phyloP scores from a whole-genome alignment of 2,329 filamentous ascomycete genomes.

The Trichophyton benhamiae region DNA sequence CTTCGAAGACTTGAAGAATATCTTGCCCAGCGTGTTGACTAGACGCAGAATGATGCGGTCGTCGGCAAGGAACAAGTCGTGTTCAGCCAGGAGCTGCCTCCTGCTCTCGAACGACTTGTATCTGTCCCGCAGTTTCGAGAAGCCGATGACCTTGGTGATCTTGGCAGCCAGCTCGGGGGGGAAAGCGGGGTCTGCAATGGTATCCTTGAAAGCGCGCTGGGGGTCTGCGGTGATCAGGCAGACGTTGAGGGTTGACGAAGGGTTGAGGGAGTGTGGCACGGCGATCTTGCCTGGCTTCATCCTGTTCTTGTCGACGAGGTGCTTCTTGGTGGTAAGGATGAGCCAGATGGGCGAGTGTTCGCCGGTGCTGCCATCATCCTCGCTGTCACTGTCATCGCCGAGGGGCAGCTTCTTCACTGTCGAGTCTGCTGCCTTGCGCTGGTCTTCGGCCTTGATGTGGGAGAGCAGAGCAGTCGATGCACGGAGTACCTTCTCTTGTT shows the following conservation, averaged over 20 bases:
- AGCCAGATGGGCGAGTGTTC: slow-evolving; percentile 48
- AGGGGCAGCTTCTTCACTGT: slow-evolving; percentile 45
- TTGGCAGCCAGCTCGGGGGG: slow-evolving; percentile 53
- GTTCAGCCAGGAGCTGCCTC: slow-evolving; percentile 69
- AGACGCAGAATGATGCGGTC: slow-evolving; percentile 65
- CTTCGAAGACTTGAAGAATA: slow-evolving; percentile 82
- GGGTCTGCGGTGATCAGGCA: slow-evolving; percentile 77
- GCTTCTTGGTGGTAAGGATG: slow-evolving; percentile 52
- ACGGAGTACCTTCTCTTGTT: slow-evolving; percentile 42
- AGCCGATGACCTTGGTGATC: slow-evolving; percentile 65
- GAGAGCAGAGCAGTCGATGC: slow-evolving; percentile 48
- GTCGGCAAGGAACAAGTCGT: slow-evolving; percentile 90
- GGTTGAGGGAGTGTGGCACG: slow-evolving; percentile 64
- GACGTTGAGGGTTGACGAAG: slow-evolving; percentile 53
- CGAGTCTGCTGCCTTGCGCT: slow-evolving; percentile 37
- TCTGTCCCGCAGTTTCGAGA: slow-evolving; percentile 75
- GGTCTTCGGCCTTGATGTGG: slow-evolving; percentile 42
- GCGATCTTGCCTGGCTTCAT: slow-evolving; percentile 75
- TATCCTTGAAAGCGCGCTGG: slow-evolving; percentile 81
- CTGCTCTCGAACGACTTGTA: slow-evolving; percentile 81
- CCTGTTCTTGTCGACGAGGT: slow-evolving; percentile 58
- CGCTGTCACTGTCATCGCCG: slow-evolving; percentile 33
- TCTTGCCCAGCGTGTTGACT: slow-evolving; percentile 72
- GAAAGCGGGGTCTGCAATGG: slow-evolving; percentile 62
- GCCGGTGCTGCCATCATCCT: slow-evolving; percentile 22